These are phyloP conservation scores for Colletotrichum eremochloae DNA, from an alignment of 2,329 filamentous ascomycete species.

Conservation along the genomic window DNA sequence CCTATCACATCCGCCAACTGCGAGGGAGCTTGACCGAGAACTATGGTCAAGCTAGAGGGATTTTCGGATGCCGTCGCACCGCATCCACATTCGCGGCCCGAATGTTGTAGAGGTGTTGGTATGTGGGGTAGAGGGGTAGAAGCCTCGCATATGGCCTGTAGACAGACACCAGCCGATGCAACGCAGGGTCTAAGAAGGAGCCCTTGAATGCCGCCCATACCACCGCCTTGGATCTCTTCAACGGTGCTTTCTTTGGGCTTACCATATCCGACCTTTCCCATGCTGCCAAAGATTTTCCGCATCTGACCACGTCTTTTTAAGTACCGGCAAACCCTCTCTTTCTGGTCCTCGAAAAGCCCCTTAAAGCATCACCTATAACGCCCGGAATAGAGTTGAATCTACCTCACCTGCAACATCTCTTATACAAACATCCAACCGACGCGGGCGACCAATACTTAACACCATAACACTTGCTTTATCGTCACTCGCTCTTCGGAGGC, in stretches of 20 bases:
- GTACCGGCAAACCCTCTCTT: constrained; percentile 18
- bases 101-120: constrained; percentile 4
- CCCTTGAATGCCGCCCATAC: constrained; percentile 28
- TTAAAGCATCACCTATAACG: neutral
- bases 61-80: constrained; percentile 35
- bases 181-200: constrained; percentile 24
- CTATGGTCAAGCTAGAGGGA: constrained; percentile 6
- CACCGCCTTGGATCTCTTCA: constrained; percentile 21
- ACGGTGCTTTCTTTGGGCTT: constrained; percentile 36
- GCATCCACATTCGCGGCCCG: constrained; percentile 12
- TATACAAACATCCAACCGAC: neutral
- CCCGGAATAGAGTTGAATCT: neutral
- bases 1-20: constrained; percentile 7
- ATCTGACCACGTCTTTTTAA: constrained; percentile 20
- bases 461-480: neutral
- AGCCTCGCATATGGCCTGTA: constrained; percentile 1
- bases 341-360: neutral
- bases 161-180: neutral
- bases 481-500: neutral
- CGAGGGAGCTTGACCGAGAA: constrained; percentile 18
- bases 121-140: neutral
- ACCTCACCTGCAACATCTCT: neutral
- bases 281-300: neutral
- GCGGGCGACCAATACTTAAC: neutral
- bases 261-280: constrained; percentile 25